These are phyloP conservation scores for Apiotrichum gracile DNA, from an alignment of 1,284 basidiomycete genomes.

Conservation along the genomic window DNA sequence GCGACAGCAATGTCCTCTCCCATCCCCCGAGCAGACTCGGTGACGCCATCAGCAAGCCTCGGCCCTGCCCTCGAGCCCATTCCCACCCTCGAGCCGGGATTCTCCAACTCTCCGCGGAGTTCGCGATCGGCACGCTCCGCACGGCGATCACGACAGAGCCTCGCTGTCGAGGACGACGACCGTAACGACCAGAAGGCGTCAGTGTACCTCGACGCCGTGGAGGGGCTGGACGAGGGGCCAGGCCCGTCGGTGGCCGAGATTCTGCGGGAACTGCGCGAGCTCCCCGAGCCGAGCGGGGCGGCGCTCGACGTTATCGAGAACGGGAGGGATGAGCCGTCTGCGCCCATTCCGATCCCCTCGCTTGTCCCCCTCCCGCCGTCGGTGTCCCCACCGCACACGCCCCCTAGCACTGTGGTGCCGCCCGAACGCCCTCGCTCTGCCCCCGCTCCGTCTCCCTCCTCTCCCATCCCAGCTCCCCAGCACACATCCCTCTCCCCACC, in stretches of 20 bases:
- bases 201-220: slow-evolving; percentile 36
- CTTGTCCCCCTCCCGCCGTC: not conserved
- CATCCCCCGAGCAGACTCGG: no score
- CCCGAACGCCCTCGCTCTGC: not conserved
- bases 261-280: slow-evolving; percentile 28
- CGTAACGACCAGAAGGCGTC: slow-evolving; percentile 14
- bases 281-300: slow-evolving; percentile 20
- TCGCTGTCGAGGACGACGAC: not conserved
- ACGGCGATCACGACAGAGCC: not conserved
- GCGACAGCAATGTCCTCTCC: no score
- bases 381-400: not conserved
- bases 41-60: not conserved
- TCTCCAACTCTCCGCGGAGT: not conserved
- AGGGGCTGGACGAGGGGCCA: slow-evolving; percentile 8
- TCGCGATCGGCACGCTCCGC: not conserved
- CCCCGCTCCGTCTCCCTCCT: not conserved
- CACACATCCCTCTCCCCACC: not conserved
- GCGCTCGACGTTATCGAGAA: slow-evolving; percentile 5
- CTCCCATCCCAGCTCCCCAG: not conserved
- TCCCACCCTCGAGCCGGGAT: not conserved
- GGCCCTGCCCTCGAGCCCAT: not conserved
- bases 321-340: not conserved
- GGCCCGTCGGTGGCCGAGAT: slow-evolving; percentile 27
- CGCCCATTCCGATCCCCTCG: not conserved
- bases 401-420: not conserved